Base-by-base conservation (phyloP, 257 asterid species). In the Penstemon davidsonii region DNA sequence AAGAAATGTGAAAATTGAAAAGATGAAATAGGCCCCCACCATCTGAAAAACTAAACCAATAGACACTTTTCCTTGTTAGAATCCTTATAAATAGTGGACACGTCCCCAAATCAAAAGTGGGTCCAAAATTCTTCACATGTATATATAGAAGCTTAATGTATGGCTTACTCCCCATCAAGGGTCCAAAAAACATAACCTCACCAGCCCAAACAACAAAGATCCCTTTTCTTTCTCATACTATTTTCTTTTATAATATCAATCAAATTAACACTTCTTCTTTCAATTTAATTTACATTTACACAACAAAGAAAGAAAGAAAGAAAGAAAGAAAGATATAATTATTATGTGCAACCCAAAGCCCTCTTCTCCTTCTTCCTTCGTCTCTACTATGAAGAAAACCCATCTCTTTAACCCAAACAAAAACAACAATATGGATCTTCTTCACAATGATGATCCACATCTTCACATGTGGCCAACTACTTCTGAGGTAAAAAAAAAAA, bases 381-480 rank as follows among this genome's bases (percentile, higher is more conserved):
- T 80, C 70, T 66, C 85, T 33, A 51, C 83, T 72, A 76, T 12
- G 5, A 62, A 77, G 40, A 83, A 82, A 76, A 76, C 55, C 72
- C 90, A 80, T 57, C 78, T 83, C 78, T 55, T 76, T 55, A 80
- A 76, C 83, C 83, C 90, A 78, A 74, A 38, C 66, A 82, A 77
- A 64, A 53, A 59, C 74, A 25, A 25, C 33, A 25, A 25, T 25
- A 74, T 76, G 81, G 84, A 78, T 81, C 64, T 64, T 74, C 71
- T 19, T 69, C 7, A 42, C 12, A 82, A 69, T 55, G 79, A 79
- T 69, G 72, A 83, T 46, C 78, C 80, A 60, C 75, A 71, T 51
- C 88, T 86, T 58, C 88, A 82, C 69, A 83, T 85, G 62, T 92
- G 98, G 96, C 96, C 96, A 15, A 86, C 76, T 70, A 59, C 85